phyloP scores from a whole-genome alignment of 345 rosid genomes.

The Arabidopsis arenosa region DNA sequence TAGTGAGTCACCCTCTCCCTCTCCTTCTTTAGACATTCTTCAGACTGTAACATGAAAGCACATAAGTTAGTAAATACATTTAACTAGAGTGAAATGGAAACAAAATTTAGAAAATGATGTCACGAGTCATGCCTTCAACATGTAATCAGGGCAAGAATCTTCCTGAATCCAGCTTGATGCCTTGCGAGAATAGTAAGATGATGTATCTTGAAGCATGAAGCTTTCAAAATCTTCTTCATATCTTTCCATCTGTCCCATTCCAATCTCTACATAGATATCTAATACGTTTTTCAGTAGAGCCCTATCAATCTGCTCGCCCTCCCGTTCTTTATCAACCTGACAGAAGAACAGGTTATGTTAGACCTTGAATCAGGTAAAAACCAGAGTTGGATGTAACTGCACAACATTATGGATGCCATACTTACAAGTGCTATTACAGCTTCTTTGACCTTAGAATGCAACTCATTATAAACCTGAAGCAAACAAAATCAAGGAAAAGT shows the following conservation, averaged over 20 bases:
- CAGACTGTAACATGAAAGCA: constrained; percentile 61
- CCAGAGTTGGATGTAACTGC: not conserved
- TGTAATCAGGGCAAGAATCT: constrained; percentile 83
- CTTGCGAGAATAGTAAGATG: constrained; percentile 82
- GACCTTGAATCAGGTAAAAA: constrained; percentile 13
- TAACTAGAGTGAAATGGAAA: constrained; percentile 5
- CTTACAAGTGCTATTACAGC: constrained; percentile 77
- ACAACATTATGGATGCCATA: constrained; percentile 22
- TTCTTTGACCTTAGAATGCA: constrained; percentile 63
- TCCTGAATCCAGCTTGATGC: constrained; percentile 85
- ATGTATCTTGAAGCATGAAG: constrained; percentile 68
- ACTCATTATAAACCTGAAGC: constrained; percentile 63
- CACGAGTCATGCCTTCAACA: constrained; percentile 66
- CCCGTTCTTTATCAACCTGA: constrained; percentile 90
- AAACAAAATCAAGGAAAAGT: not conserved
- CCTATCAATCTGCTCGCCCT: constrained; percentile 88
- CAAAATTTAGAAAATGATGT: not conserved
- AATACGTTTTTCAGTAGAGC: constrained; percentile 76
- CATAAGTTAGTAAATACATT: not conserved
- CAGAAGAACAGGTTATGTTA: constrained; percentile 10
- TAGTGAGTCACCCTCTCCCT: constrained; percentile 89
- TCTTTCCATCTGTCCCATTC: constrained; percentile 70
- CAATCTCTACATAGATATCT: constrained; percentile 84
- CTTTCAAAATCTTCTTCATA: constrained; percentile 85
- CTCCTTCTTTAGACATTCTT: constrained; percentile 93